A percentile compares a stretch with the other conserved stretches of the same genome.
Evolutionary conservation across 306 rosid species (phyloP).

Genomic region (Lotus japonicus): DNA sequence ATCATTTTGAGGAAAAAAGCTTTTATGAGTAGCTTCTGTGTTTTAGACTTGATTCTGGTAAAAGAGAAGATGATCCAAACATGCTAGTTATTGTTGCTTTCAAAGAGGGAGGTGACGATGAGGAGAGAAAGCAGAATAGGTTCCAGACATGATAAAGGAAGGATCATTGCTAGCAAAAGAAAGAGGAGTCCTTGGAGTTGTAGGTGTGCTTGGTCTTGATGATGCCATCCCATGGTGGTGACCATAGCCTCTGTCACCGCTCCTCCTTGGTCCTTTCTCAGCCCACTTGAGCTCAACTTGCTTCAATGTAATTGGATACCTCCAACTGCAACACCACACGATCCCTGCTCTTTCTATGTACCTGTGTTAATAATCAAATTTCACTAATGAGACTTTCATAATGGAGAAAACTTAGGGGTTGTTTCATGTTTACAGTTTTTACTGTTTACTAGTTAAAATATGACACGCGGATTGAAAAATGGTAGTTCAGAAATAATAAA

Average conservation of each 20-base stretch:
- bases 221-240: constrained; percentile 23
- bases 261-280: constrained; percentile 71
- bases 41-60: too few species aligned
- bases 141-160: constrained; percentile 40
- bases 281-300: constrained; percentile 69
- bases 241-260: constrained; percentile 30
- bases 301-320: constrained; percentile 52
- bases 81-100: background rate
- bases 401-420: too few species aligned
- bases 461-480: too few species aligned
- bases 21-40: too few species aligned
- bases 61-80: too few species aligned
- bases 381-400: background rate
- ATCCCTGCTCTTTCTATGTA: constrained; percentile 68
- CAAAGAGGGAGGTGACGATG: constrained; percentile 50
- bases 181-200: constrained; percentile 22
- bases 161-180: constrained; percentile 4
- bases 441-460: too few species aligned
- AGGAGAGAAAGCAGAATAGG: constrained; percentile 39
- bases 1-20: too few species aligned
- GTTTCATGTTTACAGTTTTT: too few species aligned
- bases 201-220: constrained; percentile 31
- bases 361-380: constrained; percentile 31
- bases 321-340: constrained; percentile 43
- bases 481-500: too few species aligned